Evolutionary conservation across 352 stramenopile species (phyloP).

Genomic region (Pythium dissimile): DNA sequence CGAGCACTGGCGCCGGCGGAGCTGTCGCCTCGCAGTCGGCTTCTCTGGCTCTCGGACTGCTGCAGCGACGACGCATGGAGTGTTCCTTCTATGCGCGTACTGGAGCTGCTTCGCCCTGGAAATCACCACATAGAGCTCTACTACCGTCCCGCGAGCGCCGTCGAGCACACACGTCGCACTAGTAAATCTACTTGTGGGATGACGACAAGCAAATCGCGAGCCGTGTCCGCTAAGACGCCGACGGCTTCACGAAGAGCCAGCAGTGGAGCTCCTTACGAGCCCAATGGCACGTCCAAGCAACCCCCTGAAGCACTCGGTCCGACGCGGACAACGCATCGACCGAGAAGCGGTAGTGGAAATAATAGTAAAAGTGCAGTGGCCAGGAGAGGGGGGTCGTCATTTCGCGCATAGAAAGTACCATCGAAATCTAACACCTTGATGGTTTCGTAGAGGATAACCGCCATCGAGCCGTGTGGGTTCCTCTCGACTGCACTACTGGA

Average conservation of each 20-base stretch:
- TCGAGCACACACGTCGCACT: background rate
- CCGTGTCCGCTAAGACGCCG: constrained; percentile 4
- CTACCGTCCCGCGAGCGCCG: constrained; percentile 6
- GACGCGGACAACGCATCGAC: background rate
- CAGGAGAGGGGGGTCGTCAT: background rate
- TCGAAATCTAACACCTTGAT: no score
- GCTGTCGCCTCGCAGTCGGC: constrained; percentile 52
- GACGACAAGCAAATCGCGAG: background rate
- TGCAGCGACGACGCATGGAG: constrained; percentile 17
- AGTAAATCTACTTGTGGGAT: background rate
- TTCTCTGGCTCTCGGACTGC: constrained; percentile 63
- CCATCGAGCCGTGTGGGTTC: no score
- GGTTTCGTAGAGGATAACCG: no score
- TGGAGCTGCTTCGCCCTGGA: constrained; percentile 17
- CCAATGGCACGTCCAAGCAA: background rate
- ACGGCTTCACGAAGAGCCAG: background rate
- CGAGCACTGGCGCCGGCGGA: background rate
- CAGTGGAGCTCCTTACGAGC: background rate
- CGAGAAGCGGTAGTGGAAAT: background rate
- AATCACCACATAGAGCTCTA: background rate
- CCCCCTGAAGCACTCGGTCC: background rate
- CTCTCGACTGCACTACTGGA: no score
- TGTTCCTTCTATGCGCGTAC: constrained; percentile 2
- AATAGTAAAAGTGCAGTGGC: background rate
- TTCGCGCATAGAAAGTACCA: constrained; percentile 5